These are phyloP conservation scores for Hypoxylon lenormandii DNA, from an alignment of 495 filamentous ascomycete genomes.

Conservation along the genomic window DNA sequence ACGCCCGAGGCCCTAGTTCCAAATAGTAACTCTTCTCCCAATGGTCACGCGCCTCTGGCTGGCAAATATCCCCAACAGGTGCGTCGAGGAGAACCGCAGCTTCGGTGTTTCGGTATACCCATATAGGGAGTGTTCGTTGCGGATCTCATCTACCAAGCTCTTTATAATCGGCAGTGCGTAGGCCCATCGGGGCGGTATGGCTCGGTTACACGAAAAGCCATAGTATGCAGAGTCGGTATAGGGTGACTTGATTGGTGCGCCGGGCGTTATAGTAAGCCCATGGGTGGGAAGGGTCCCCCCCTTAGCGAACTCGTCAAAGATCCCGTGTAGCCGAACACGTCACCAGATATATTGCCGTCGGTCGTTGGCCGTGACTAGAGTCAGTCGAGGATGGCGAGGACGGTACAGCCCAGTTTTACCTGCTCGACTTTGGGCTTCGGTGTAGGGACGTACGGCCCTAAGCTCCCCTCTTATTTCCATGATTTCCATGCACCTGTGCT, in stretches of 20 bases:
- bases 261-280: slow-evolving; percentile 44
- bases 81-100: slow-evolving; percentile 5
- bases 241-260: slow-evolving; percentile 34
- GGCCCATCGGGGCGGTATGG: slow-evolving; percentile 13
- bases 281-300: slow-evolving; percentile 24
- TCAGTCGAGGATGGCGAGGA: slow-evolving; percentile 7
- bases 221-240: slow-evolving; percentile 21
- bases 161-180: slow-evolving; percentile 20
- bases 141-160: slow-evolving; percentile 32
- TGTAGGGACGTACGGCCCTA: neutral
- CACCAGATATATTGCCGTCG: slow-evolving; percentile 43
- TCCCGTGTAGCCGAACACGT: slow-evolving; percentile 42
- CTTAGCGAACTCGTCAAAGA: slow-evolving; percentile 19
- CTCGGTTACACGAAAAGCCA: slow-evolving; percentile 38
- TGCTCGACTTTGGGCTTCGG: slow-evolving; percentile 25
- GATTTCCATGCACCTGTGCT: neutral
- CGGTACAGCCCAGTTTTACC: slow-evolving; percentile 15
- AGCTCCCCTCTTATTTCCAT: neutral
- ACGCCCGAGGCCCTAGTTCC: slow-evolving; percentile 2
- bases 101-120: slow-evolving; percentile 43
- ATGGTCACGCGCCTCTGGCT: slow-evolving; percentile 28
- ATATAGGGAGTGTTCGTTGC: slow-evolving; percentile 26
- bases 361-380: slow-evolving; percentile 18
- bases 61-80: slow-evolving; percentile 31
- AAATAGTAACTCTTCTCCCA: slow-evolving; percentile 10